Percentiles rank a stretch among this genome's conserved stretches.
Conservation (phyloP, 2,329 filamentous ascomycete genomes). For the Neopestalotiopsis rosae region DNA sequence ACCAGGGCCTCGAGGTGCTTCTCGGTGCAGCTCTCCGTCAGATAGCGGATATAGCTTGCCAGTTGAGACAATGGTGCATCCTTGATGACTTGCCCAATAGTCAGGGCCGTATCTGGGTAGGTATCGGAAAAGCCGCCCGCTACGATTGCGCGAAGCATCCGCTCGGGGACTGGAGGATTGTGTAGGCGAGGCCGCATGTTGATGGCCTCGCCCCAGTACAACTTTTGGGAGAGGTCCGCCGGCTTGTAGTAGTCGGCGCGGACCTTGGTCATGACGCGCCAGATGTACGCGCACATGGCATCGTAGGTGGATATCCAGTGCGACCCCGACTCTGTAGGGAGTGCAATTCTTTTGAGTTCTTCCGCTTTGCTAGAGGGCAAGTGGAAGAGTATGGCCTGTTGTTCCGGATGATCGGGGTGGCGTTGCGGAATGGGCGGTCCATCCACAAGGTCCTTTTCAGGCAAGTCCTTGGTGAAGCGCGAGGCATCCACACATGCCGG, state of each 20-base stretch:
- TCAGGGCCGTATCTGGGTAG: neutral
- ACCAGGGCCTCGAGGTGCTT: neutral
- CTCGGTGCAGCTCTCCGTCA: constrained; percentile 17
- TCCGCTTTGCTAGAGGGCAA: constrained; percentile 7
- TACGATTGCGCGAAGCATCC: constrained; percentile 44
- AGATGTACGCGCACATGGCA: constrained; percentile 32
- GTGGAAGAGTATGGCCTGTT: neutral
- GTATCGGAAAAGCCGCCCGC: constrained; percentile 29
- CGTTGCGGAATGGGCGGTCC: neutral
- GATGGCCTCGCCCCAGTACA: neutral
- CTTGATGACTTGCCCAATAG: neutral
- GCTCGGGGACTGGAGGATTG: constrained; percentile 36
- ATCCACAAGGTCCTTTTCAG: neutral
- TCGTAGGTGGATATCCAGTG: constrained; percentile 12
- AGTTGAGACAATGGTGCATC: constrained; percentile 22
- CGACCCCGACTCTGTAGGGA: neutral
- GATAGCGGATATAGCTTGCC: neutral
- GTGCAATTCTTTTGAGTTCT: neutral
- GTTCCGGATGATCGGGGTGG: constrained; percentile 4
- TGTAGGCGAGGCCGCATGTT: constrained; percentile 32
- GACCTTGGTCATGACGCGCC: constrained; percentile 41
- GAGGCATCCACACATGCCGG: neutral
- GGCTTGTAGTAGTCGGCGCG: neutral
- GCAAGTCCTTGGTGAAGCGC: constrained; percentile 8
- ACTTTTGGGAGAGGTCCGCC: neutral